Conservation (phyloP, 1,284 basidiomycete species). For the Tremellales sp. region DNA sequence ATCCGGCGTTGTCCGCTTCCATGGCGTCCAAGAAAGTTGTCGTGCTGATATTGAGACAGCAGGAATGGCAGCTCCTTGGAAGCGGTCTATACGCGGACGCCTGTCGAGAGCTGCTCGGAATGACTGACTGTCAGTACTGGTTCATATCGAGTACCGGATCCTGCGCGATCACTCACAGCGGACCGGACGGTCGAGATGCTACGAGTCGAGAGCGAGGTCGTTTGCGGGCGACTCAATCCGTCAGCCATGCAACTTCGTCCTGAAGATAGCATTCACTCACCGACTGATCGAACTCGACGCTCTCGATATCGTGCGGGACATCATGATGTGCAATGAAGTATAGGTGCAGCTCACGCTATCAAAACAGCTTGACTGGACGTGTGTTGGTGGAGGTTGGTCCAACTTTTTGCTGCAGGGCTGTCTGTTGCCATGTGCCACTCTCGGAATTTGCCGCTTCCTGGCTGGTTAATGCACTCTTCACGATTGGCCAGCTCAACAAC, state of each 20-base stretch:
- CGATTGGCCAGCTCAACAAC: neutral
- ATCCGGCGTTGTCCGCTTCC: constrained; percentile 8
- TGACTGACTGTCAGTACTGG: constrained; percentile 9
- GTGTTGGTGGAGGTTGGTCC: neutral
- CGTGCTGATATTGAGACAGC: constrained; percentile 9
- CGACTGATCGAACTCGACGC: neutral
- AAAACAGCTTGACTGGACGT: too few species aligned
- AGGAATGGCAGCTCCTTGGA: neutral
- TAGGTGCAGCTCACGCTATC: neutral
- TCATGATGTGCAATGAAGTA: neutral
- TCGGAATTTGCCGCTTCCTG: neutral
- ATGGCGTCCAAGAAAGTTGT: constrained; percentile 29
- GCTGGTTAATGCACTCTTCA: neutral
- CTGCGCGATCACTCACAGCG: neutral
- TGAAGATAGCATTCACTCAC: neutral
- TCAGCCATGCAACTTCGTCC: neutral
- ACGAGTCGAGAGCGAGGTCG: neutral
- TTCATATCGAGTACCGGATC: neutral
- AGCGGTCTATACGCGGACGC: constrained; percentile 15
- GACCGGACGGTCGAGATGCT: neutral
- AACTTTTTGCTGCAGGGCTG: neutral
- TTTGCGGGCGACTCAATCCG: neutral
- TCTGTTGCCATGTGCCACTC: neutral
- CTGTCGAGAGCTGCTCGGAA: constrained; percentile 35
- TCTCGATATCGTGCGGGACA: neutral